Evolutionary conservation across 1,284 basidiomycete genomes (phyloP), one percentile per base, ranked within the genome.

Genomic region (Mixia osmundae): DNA sequence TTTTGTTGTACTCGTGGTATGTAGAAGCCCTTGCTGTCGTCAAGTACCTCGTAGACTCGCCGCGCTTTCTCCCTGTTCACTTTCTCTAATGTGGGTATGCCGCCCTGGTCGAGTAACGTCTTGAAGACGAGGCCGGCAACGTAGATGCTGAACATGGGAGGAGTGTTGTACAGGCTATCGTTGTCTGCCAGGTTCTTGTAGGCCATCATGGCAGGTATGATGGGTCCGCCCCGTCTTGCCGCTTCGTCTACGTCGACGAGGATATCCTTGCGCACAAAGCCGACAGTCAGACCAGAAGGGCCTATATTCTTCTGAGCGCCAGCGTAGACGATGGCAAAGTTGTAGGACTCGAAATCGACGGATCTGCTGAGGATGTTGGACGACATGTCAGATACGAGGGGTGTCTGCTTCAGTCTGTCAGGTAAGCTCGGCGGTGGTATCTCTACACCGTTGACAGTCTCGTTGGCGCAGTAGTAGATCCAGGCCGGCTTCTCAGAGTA

Each of bases 221-320:
- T 46, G 12, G 74, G 74, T 3, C 66, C 57, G 11, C 75, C 71
- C 37, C 78, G 63, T 50, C 61, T 62, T n/a, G 70, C 66, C 0
- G 80, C 77, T 5, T 69, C 71, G 48, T 82, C 75, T 27, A 77
- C 72, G 53, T 78, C 76, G 48, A 83, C 79, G 50, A 91, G 64
- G 52, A 91, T 74, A 57, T 91, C 82, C 45, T 87, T 71, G 23
- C 80, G 71, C 14, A 94, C 80, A 55, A 99, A 89, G 44, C 89
- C 63, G 51, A 97, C 69, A 4, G 85, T 89, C 18, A 91, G 63
- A 3, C 91, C 91, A 0, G 87, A 74, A 1, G 91, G 91, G 4
- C 89, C 91, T 35, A 97, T 65, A 56, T 99, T 99, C 66, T 99
- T 99, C 59, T 99, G 91, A n/a, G 79, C 91, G 27, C 91, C 91